These are phyloP conservation scores for Xylariaceae sp. DNA, from an alignment of 2,329 filamentous ascomycete species.

Conservation along the genomic window DNA sequence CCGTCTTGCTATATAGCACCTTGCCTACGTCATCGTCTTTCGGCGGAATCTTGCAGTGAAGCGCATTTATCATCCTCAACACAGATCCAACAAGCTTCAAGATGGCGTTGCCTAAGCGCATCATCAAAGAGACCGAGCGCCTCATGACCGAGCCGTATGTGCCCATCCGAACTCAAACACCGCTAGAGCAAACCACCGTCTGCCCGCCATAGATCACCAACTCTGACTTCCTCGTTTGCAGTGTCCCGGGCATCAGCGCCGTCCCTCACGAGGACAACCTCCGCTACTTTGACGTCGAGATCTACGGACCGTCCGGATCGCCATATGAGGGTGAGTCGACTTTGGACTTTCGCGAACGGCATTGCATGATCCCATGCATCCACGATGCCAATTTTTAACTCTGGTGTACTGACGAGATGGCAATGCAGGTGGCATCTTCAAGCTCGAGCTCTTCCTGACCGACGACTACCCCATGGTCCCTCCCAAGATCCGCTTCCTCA, in stretches of 20 bases:
- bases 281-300: slow-evolving; percentile 95
- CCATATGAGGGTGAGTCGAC: slow-evolving; percentile 79
- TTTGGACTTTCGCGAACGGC: background rate
- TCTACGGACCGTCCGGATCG: slow-evolving; percentile 85
- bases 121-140: slow-evolving; percentile 97
- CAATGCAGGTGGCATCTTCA: slow-evolving; percentile 70
- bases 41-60: background rate
- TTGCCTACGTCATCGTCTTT: background rate
- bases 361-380: too few relatives aligned
- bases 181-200: background rate
- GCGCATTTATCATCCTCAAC: too few relatives aligned
- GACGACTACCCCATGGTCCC: slow-evolving; percentile 99
- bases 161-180: slow-evolving; percentile 3
- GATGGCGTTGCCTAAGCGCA: slow-evolving; percentile 87
- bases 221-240: slow-evolving; percentile 35
- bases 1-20: background rate
- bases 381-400: too few relatives aligned
- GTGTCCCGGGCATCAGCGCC: slow-evolving; percentile 92
- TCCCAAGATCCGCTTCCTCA: slow-evolving; percentile 96
- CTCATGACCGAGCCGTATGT: slow-evolving; percentile 92
- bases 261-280: slow-evolving; percentile 96
- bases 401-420: background rate
- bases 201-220: background rate
- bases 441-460: slow-evolving; percentile 93
- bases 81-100: slow-evolving; percentile 4